Conservation (phyloP, 306 rosid species). For the Mimosa bimucronata region DNA sequence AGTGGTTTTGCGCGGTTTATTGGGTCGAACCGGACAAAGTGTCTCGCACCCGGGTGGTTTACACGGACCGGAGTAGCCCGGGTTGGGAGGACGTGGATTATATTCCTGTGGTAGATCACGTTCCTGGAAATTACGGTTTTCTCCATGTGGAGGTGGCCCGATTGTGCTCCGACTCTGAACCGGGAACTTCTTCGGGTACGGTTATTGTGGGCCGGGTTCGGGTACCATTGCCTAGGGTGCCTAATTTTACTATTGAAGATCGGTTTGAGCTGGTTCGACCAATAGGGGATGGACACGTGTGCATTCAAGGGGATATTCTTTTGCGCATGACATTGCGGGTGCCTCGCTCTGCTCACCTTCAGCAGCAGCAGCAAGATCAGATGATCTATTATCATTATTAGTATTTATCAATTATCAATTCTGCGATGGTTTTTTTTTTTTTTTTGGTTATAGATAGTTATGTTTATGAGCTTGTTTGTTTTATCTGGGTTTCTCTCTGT, state of each 20-base stretch:
- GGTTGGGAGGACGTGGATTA: neutral
- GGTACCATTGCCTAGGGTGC: conserved; percentile 6
- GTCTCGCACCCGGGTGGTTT: neutral
- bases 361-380: too few relatives aligned
- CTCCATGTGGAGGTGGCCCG: conserved; percentile 11
- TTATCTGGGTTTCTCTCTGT: too few relatives aligned
- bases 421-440: too few relatives aligned
- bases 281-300: neutral
- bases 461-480: too few relatives aligned
- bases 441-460: too few relatives aligned
- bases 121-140: neutral
- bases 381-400: too few relatives aligned
- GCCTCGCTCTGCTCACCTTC: too few relatives aligned
- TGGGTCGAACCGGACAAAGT: neutral
- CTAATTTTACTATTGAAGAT: accelerated
- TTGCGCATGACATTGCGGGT: neutral
- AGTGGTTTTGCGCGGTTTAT: neutral
- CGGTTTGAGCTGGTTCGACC: neutral
- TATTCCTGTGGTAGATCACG: neutral
- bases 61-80: neutral
- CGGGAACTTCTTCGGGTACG: neutral
- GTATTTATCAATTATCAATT: too few relatives aligned
- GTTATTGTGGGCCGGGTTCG: conserved; percentile 6
- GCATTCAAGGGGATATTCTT: neutral
- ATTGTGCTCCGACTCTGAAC: neutral